These are phyloP conservation scores for Fusarium sp. DNA, from an alignment of 2,329 filamentous ascomycete species.

Conservation along the genomic window DNA sequence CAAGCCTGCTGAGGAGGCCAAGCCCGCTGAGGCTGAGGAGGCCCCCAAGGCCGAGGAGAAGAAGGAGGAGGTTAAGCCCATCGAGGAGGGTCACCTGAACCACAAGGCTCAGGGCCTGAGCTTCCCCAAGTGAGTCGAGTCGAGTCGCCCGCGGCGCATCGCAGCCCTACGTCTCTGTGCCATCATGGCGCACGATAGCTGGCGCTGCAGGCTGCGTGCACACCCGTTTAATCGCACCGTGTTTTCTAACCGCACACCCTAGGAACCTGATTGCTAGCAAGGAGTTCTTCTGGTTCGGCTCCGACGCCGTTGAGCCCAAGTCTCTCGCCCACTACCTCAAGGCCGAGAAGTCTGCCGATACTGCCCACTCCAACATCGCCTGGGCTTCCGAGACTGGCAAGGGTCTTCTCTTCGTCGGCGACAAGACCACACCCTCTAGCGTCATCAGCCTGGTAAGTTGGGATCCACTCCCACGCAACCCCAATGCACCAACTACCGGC, in stretches of 20 bases:
- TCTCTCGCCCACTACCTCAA: slow-evolving; percentile 82
- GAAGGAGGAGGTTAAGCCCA: slow-evolving; percentile 72
- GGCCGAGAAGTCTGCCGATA: slow-evolving; percentile 83
- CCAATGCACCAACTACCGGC: slow-evolving; percentile 33
- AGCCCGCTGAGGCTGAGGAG: slow-evolving; percentile 57
- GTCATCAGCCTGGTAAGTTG: slow-evolving; percentile 84
- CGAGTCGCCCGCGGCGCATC: slow-evolving; percentile 60
- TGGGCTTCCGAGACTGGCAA: slow-evolving; percentile 96
- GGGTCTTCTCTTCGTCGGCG: slow-evolving; percentile 91
- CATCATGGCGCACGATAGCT: not conserved
- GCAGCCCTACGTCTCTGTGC: not conserved
- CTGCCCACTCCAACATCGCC: slow-evolving; percentile 82
- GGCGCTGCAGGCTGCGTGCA: not conserved
- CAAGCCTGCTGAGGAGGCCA: slow-evolving; percentile 57
- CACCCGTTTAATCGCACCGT: not conserved
- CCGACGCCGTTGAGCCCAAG: slow-evolving; percentile 79
- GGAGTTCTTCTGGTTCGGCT: slow-evolving; percentile 91
- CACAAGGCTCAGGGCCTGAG: slow-evolving; percentile 89
- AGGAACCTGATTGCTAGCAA: slow-evolving; percentile 93
- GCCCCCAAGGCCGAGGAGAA: slow-evolving; percentile 55
- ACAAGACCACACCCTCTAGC: slow-evolving; percentile 84
- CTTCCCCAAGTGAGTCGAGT: slow-evolving; percentile 90
- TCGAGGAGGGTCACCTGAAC: slow-evolving; percentile 86
- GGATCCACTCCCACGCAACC: slow-evolving; percentile 28
- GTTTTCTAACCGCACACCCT: slow-evolving; percentile 39